Percentiles rank a stretch among this genome's conserved stretches.
Evolutionary conservation across 148 eudicot genomes (phyloP).

Genomic region (Linanthus parryae): DNA sequence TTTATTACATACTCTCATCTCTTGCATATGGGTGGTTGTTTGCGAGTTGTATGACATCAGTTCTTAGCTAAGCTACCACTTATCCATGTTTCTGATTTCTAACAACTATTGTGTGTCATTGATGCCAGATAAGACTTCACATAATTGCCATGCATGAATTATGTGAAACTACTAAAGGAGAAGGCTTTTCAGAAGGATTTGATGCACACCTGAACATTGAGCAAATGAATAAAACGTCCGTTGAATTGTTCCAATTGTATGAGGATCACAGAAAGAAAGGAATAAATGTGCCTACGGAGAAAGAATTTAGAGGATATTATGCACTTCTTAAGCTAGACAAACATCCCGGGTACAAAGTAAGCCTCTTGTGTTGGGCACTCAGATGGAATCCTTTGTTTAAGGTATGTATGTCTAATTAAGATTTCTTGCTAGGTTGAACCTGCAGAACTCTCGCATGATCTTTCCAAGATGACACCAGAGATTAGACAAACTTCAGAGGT

Average conservation of each 20-base stretch:
- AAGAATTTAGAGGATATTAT: conserved; percentile 97
- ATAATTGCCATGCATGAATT: conserved; percentile 94
- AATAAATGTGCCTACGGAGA: conserved; percentile 62
- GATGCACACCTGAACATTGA: conserved; percentile 98
- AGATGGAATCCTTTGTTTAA: not conserved
- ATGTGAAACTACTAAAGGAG: conserved; percentile 93
- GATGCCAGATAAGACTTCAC: conserved; percentile 91
- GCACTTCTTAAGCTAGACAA: conserved; percentile 96
- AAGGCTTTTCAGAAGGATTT: conserved; percentile 95
- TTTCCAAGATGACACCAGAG: conserved; percentile 90
- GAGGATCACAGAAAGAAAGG: conserved; percentile 97
- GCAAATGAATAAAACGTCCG: conserved; percentile 99
- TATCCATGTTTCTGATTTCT: conserved; percentile 2
- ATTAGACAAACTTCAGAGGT: conserved; percentile 88
- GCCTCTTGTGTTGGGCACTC: conserved; percentile 9
- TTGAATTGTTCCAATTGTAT: conserved; percentile 88
- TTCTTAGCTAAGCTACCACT: conserved; percentile 1
- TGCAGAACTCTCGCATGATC: conserved; percentile 97
- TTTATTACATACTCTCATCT: not conserved
- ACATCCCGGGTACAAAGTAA: conserved; percentile 97
- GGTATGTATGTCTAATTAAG: conserved; percentile 19
- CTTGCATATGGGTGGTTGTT: not conserved
- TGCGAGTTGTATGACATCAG: conserved; percentile 1
- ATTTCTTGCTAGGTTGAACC: conserved; percentile 82
- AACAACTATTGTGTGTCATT: conserved; percentile 9